A percentile compares a stretch with the other conserved stretches of the same genome.
Evolutionary conservation across 1,284 basidiomycete genomes (phyloP).

Genomic region (Cryptococcus sp.): DNA sequence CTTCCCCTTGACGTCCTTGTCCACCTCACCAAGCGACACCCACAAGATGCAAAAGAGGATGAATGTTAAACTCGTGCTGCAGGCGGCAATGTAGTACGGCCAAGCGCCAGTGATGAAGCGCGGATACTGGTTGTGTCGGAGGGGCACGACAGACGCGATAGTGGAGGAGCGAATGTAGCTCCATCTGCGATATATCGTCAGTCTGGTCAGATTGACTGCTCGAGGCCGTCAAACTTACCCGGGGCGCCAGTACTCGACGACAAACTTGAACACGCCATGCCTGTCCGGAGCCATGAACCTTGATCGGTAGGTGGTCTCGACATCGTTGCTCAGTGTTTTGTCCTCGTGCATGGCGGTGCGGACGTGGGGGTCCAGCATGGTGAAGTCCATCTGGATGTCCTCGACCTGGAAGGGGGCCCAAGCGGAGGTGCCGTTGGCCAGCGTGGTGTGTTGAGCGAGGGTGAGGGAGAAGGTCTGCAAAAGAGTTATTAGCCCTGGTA

Average conservation of each 20-base stretch:
- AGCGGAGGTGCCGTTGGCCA: constrained; percentile 27
- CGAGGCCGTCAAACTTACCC: constrained; percentile 57
- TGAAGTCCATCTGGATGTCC: constrained; percentile 88
- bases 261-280: constrained; percentile 97
- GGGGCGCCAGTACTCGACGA: constrained; percentile 80
- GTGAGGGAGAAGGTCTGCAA: constrained; percentile 68
- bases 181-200: constrained; percentile 54
- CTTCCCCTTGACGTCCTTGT: constrained; percentile 36
- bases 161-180: constrained; percentile 68
- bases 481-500: too few relatives aligned
- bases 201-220: not conserved
- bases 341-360: constrained; percentile 65
- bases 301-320: constrained; percentile 60
- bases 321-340: constrained; percentile 10
- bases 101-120: constrained; percentile 89
- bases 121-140: constrained; percentile 90
- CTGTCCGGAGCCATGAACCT: constrained; percentile 85
- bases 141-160: constrained; percentile 83
- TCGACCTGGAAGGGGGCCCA: constrained; percentile 72
- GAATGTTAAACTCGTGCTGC: constrained; percentile 80
- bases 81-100: constrained; percentile 89
- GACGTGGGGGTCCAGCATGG: constrained; percentile 95
- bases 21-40: constrained; percentile 62
- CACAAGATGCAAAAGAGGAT: constrained; percentile 78
- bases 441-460: constrained; percentile 40